These are phyloP conservation scores for Fraxinus platypoda DNA, from an alignment of 305 asterid genomes.

Conservation along the genomic window DNA sequence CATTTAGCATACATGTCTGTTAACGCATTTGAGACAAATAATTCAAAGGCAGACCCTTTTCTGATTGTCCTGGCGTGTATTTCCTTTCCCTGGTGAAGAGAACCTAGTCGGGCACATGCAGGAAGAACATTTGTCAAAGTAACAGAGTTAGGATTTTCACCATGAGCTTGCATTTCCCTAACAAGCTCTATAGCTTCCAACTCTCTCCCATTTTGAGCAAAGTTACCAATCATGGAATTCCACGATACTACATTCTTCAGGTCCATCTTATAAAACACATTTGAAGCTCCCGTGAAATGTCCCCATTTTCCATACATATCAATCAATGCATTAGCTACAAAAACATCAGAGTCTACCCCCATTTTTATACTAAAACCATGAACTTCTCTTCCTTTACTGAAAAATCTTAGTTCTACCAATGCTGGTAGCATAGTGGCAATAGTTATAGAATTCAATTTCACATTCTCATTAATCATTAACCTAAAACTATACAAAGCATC, in stretches of 20 bases:
- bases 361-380: slow-evolving; percentile 60
- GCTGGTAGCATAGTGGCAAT: slow-evolving; percentile 65
- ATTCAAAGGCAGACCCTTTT: slow-evolving; percentile 34
- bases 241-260: slow-evolving; percentile 53
- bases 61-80: slow-evolving; percentile 64
- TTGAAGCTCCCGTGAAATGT: slow-evolving; percentile 38
- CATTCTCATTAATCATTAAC: slow-evolving; percentile 41
- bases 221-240: slow-evolving; percentile 66
- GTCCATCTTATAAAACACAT: slow-evolving; percentile 38
- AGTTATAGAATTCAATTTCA: slow-evolving; percentile 48
- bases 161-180: slow-evolving; percentile 59
- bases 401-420: slow-evolving; percentile 49
- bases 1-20: slow-evolving; percentile 80
- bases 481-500: slow-evolving; percentile 52
- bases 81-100: slow-evolving; percentile 53
- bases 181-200: slow-evolving; percentile 50
- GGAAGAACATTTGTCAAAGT: slow-evolving; percentile 72
- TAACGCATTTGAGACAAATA: slow-evolving; percentile 74
- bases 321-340: slow-evolving; percentile 71
- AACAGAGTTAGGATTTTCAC: slow-evolving; percentile 54
- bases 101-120: slow-evolving; percentile 59
- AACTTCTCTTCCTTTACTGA: slow-evolving; percentile 50
- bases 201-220: slow-evolving; percentile 60
- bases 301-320: slow-evolving; percentile 69
- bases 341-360: slow-evolving; percentile 58